Conservation (phyloP, 2,329 filamentous ascomycete species). For the Hansfordia pulvinata region DNA sequence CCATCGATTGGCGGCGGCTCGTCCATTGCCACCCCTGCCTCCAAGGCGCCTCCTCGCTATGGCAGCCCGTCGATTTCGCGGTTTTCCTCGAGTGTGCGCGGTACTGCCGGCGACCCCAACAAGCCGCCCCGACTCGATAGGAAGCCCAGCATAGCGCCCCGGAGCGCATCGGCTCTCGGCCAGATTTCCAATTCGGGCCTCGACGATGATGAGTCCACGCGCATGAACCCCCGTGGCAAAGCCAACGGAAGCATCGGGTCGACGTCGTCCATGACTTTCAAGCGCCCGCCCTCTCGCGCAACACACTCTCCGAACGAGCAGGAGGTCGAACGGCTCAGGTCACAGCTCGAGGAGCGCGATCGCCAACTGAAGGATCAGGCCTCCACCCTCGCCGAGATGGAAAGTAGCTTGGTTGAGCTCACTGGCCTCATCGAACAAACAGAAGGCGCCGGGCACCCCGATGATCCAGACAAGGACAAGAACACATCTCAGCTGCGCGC, state of each 20-base stretch:
- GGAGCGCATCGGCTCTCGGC: conserved; percentile 49
- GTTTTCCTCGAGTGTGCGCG: conserved; percentile 51
- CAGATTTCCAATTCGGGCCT: background rate
- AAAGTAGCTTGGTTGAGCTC: conserved; percentile 29
- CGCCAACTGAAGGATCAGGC: conserved; percentile 82
- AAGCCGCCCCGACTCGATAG: conserved; percentile 37
- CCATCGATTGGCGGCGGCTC: too few relatives aligned
- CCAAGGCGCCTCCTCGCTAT: conserved; percentile 40
- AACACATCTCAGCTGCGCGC: conserved; percentile 66
- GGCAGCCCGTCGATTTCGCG: conserved; percentile 48
- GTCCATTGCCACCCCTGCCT: conserved; percentile 37
- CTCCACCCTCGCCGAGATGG: conserved; percentile 74
- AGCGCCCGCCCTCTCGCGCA: conserved; percentile 39
- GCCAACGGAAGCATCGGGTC: conserved; percentile 41
- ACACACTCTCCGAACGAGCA: conserved; percentile 42
- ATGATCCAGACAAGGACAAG: too few relatives aligned
- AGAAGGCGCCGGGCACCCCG: too few relatives aligned
- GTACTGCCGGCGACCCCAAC: conserved; percentile 45
- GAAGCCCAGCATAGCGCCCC: conserved; percentile 37
- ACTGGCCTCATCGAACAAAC: conserved; percentile 55
- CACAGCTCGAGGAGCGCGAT: conserved; percentile 72
- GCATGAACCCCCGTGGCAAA: conserved; percentile 35
- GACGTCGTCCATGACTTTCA: conserved; percentile 37
- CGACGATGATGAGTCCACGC: conserved; percentile 44
- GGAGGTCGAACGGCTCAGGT: conserved; percentile 59